Evolutionary conservation across 2,329 filamentous ascomycete species (phyloP).

Genomic region (Monilinia aucupariae): DNA sequence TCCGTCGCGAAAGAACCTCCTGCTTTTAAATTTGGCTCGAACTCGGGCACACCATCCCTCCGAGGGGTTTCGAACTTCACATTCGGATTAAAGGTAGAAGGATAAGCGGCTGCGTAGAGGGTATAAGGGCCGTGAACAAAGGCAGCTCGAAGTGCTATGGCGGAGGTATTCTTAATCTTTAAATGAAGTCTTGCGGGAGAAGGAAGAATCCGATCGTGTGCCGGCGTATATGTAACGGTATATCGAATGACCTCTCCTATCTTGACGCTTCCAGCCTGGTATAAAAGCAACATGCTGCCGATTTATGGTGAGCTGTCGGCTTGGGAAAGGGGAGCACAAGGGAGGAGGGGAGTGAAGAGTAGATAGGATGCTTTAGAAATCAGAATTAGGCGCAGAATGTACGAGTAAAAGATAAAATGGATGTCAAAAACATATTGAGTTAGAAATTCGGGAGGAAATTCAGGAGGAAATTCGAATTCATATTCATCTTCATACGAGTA

Average conservation of each 20-base stretch:
- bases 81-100: constrained; percentile 77
- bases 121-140: constrained; percentile 96
- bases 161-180: constrained; percentile 85
- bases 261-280: constrained; percentile 87
- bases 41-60: constrained; percentile 75
- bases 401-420: no score
- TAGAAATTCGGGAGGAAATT: no score
- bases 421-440: no score
- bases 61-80: constrained; percentile 65
- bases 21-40: constrained; percentile 94
- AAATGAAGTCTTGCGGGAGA: constrained; percentile 75
- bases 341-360: no score
- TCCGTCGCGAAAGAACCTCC: constrained; percentile 80
- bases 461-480: no score
- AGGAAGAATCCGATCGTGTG: constrained; percentile 82
- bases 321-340: not conserved
- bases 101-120: constrained; percentile 80
- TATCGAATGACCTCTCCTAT: constrained; percentile 91
- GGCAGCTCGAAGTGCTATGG: constrained; percentile 84
- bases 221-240: constrained; percentile 87
- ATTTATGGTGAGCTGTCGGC: not conserved
- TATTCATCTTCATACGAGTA: no score
- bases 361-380: no score
- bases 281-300: constrained; percentile 74
- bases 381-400: no score